These are phyloP conservation scores for Hypoxylon crocopeplum DNA, from an alignment of 495 filamentous ascomycete genomes.

Conservation along the genomic window DNA sequence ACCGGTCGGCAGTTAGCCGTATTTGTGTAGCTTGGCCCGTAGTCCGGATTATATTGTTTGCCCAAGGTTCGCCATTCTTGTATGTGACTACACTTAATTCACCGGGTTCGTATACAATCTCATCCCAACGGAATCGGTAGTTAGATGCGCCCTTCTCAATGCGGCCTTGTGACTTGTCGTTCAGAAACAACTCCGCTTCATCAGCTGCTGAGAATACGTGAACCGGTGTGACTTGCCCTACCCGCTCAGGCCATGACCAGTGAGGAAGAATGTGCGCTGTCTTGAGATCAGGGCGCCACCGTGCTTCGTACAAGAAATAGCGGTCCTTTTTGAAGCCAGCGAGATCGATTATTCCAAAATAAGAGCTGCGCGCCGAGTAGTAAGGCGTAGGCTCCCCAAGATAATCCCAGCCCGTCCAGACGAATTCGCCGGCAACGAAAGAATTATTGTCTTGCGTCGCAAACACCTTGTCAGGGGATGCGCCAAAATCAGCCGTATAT, in stretches of 20 bases:
- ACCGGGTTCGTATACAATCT: neutral
- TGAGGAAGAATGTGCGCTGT: neutral
- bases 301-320: neutral
- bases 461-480: neutral
- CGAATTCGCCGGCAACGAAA: neutral
- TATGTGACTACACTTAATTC: neutral
- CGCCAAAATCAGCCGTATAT: neutral
- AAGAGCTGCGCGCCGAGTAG: neutral
- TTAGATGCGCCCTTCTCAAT: neutral
- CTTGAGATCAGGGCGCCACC: neutral
- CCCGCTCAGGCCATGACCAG: neutral
- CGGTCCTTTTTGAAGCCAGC: neutral
- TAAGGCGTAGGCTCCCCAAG: neutral
- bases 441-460: neutral
- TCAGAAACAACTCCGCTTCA: neutral
- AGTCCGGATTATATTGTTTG: neutral
- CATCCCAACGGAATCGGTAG: neutral
- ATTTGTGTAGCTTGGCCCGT: neutral
- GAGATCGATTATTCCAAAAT: neutral
- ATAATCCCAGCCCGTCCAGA: neutral
- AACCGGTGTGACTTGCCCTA: neutral
- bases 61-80: neutral
- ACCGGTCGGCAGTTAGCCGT: neutral
- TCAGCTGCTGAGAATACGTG: neutral
- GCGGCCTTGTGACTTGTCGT: neutral